Percentiles rank a stretch among this genome's conserved stretches.
Evolutionary conservation across 2,329 filamentous ascomycete genomes (phyloP).

Genomic region (Exophiala spinifera): DNA sequence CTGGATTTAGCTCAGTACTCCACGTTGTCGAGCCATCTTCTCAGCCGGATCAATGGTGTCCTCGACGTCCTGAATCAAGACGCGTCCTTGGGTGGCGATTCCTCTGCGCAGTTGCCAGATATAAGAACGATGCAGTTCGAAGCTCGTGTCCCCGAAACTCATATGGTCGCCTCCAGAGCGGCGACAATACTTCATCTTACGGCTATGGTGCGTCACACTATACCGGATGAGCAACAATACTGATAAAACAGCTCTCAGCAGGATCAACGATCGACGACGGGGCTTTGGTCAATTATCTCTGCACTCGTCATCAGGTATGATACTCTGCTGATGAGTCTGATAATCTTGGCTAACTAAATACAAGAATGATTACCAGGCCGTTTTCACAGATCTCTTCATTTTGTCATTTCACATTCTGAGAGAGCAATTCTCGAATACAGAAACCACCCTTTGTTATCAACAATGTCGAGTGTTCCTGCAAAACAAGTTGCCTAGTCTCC

Average conservation of each 20-base stretch:
- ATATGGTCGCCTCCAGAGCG: slow-evolving; percentile 70
- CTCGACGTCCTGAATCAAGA: slow-evolving; percentile 16
- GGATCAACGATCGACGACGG: slow-evolving; percentile 80
- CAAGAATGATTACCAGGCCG: slow-evolving; percentile 71
- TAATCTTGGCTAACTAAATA: not conserved
- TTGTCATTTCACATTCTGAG: slow-evolving; percentile 87
- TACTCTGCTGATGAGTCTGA: too few relatives aligned
- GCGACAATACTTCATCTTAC: slow-evolving; percentile 84
- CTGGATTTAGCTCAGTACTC: slow-evolving; percentile 20
- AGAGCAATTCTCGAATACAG: slow-evolving; percentile 55
- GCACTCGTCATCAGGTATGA: slow-evolving; percentile 75
- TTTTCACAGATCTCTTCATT: slow-evolving; percentile 77
- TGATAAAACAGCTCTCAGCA: slow-evolving; percentile 66
- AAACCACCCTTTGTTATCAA: slow-evolving; percentile 48
- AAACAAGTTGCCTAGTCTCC: slow-evolving; percentile 63
- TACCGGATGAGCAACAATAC: slow-evolving; percentile 13
- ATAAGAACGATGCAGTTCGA: slow-evolving; percentile 50
- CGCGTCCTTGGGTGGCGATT: slow-evolving; percentile 1
- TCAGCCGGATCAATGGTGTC: slow-evolving; percentile 22
- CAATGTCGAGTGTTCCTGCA: slow-evolving; percentile 81
- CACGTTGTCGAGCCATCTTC: slow-evolving; percentile 23
- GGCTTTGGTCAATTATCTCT: slow-evolving; percentile 73
- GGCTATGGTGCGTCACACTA: slow-evolving; percentile 59
- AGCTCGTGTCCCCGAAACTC: slow-evolving; percentile 60
- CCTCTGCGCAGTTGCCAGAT: slow-evolving; percentile 15